Evolutionary conservation across 1,284 basidiomycete genomes (phyloP), one percentile per base, ranked within the genome.

Genomic region (Athelia psychrophila): DNA sequence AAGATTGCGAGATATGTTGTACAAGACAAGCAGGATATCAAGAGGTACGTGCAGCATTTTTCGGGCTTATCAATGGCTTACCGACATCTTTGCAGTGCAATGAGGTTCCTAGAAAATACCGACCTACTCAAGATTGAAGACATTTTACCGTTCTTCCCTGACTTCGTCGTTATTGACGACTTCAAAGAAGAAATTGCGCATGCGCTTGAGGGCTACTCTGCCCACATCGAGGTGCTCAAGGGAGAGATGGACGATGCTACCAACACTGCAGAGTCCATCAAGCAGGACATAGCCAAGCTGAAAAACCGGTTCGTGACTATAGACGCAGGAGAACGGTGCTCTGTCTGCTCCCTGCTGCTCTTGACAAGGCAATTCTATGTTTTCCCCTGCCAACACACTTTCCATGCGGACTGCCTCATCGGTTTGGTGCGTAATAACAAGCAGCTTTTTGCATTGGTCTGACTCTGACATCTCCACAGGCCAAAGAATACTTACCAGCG

Each of bases 141-240:
- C 65, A 96, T 99, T 50, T 74, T 99, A 22, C 97, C 97, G 2
- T 99, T 98, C 84, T 99, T 99, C 84, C 96, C 97, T 2, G 96
- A 99, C 72, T 99, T 99, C 69, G 94, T 96, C 13, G 93, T 99
- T 57, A 98, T 99, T 60, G 97, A 99, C 68, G 95, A 98, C 66
- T 99, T 99, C 81, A 99, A 99, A 70, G 92, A 96, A 60, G 95
- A 99, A 72, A 99, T 99, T 59, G 97, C 96, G 57, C 86, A 88
- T 53, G 97, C 97, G 0, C 76, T 99, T 54, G 97, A 99, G 67
- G 88, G 90, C 3, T 99, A 99, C 66, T 93, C 93, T 33, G 80
- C 87, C 8, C 91, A 94, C 60, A 99, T 99, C 52, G 94, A 96
- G 57, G 75, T 77, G 42, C 80, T 99, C 56, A 97, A 96, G 71